These are phyloP conservation scores for Gracilaria caudata DNA, from an alignment of 23 red algal genomes.

Conservation along the genomic window DNA sequence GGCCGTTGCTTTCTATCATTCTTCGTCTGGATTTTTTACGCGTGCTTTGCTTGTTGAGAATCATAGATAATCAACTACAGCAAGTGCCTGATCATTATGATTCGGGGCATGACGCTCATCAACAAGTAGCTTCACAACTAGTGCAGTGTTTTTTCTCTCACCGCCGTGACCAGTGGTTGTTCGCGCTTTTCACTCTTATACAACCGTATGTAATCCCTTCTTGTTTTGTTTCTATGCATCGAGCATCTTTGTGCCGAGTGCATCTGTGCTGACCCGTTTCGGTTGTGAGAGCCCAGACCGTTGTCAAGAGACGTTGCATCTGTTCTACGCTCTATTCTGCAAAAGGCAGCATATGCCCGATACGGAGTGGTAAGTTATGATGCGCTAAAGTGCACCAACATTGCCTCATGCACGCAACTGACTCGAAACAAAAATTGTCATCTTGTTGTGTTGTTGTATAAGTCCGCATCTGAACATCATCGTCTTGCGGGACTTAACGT, in stretches of 20 bases:
- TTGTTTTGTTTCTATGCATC: not conserved
- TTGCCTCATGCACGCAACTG: not conserved
- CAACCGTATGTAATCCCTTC: slow-evolving; percentile 12
- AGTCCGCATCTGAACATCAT: not conserved
- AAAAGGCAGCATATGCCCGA: slow-evolving; percentile 40
- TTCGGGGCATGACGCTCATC: not conserved
- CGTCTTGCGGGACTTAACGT: slow-evolving; percentile 41
- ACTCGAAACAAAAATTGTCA: not conserved
- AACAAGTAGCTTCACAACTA: not conserved
- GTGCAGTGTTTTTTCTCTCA: not conserved
- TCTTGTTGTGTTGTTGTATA: not conserved
- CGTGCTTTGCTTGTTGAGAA: slow-evolving; percentile 7
- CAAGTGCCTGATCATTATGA: not conserved
- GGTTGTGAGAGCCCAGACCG: slow-evolving; percentile 3
- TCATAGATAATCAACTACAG: slow-evolving; percentile 11
- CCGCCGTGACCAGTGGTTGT: slow-evolving; percentile 20
- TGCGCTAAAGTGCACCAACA: not conserved
- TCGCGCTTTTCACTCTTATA: slow-evolving; percentile 28
- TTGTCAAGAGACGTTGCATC: slow-evolving; percentile 26
- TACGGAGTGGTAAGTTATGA: slow-evolving; percentile 32
- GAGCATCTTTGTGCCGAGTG: not conserved
- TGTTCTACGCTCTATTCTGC: slow-evolving; percentile 46
- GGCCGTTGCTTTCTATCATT: slow-evolving; percentile 12
- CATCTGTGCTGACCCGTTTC: not conserved
- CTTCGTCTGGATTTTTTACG: slow-evolving; percentile 33